Evolutionary conservation across 2,329 filamentous ascomycete species (phyloP).

Genomic region (Beauveria asiatica): DNA sequence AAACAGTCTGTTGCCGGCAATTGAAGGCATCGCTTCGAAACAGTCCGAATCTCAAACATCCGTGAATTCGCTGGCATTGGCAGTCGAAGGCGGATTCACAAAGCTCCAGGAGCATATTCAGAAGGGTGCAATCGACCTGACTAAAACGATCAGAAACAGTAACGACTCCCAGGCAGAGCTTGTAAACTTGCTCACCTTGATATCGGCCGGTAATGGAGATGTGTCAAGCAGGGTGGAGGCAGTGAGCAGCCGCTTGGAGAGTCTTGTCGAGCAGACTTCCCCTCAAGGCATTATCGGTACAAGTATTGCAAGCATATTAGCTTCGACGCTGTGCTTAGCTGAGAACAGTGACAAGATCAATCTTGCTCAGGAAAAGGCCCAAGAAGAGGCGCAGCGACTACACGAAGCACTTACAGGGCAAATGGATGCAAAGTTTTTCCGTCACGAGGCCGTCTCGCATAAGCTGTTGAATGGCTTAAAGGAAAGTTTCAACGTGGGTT

Average conservation of each 20-base stretch:
- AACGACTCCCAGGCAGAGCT: not conserved
- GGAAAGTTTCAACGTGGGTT: not conserved
- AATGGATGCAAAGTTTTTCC: not conserved
- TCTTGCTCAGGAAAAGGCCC: not conserved
- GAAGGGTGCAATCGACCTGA: not conserved
- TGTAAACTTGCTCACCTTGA: not conserved
- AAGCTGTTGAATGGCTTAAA: not conserved
- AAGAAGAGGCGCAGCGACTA: not conserved
- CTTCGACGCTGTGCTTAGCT: not conserved
- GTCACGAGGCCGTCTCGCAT: not conserved
- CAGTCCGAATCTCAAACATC: not conserved
- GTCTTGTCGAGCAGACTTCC: not conserved
- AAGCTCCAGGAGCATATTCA: conserved; percentile 2
- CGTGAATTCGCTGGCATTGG: not conserved
- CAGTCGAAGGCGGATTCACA: not conserved
- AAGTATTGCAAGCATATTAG: not conserved
- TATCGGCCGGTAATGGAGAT: not conserved
- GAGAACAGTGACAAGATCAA: not conserved
- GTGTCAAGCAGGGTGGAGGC: not conserved
- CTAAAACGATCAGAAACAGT: not conserved
- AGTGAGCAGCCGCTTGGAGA: not conserved
- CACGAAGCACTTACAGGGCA: not conserved
- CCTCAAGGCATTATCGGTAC: not conserved
- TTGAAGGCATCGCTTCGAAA: not conserved
- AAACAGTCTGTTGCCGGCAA: not conserved